phyloP scores from a whole-genome alignment of 345 rosid species.

The Salix udensis region DNA sequence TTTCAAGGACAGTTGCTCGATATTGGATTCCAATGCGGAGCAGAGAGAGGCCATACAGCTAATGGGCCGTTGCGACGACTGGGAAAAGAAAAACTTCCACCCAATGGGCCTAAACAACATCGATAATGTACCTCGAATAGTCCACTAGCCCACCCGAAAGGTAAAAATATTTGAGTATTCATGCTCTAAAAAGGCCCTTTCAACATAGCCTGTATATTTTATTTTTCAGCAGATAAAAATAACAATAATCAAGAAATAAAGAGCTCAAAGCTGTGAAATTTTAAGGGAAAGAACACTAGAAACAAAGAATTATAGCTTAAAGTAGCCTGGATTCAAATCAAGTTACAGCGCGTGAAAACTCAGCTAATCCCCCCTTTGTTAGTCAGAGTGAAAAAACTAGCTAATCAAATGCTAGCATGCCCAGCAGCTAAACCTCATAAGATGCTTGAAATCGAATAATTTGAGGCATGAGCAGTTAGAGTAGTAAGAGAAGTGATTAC shows the following conservation, averaged over 20 bases:
- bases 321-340: background rate
- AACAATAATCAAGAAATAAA: background rate
- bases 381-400: too few relatives aligned
- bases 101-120: background rate
- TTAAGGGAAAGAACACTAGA: background rate
- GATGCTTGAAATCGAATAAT: background rate
- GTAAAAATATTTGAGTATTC: background rate
- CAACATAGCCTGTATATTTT: background rate
- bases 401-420: background rate
- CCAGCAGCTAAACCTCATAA: background rate
- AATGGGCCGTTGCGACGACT: background rate
- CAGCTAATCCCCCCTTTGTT: too few relatives aligned
- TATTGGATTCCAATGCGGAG: background rate
- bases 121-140: background rate
- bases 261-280: background rate
- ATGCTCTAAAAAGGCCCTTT: background rate
- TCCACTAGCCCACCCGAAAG: background rate
- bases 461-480: background rate
- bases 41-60: background rate
- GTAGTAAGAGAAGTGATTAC: background rate
- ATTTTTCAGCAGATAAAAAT: background rate
- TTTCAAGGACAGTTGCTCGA: background rate
- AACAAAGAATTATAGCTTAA: background rate
- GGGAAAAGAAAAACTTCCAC: background rate
- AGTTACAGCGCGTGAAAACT: background rate